Evolutionary conservation across 306 rosid species (phyloP), one percentile per base, ranked within the genome.

Genomic region (Spatholobus suberectus): DNA sequence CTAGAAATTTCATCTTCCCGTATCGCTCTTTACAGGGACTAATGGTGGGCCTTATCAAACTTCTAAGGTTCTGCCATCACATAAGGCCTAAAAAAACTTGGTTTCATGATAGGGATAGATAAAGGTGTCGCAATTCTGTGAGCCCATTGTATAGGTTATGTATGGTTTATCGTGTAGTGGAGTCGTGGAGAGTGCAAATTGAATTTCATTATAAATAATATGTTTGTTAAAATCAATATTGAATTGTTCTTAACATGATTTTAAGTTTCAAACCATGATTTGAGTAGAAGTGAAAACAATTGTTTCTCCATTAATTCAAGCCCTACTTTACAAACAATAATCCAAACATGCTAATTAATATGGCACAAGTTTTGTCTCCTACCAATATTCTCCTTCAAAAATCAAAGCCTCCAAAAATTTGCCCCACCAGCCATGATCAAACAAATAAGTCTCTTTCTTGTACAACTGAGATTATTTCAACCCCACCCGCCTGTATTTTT

Each of bases 401-500:
- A 58, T 58, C 3, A 58, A 58, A 58, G 29, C 35, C 44, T 71
- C 73, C 80, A 74, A 77, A 38, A 35, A 4, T 18, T 23, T 44
- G 49, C 26, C 83, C 83, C 83, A 75, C 78, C 14, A 3, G 38
- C 76, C 47, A 47, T 66, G 70, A 76, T 35, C 41, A 76, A 70
- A 44, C 85, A 75, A 61, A 58, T 11, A 14, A 23, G 73, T 79
- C 84, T 52, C 86, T 78, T 82, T 72, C 76, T 35, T 29, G 12
- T 49, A 15, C 82, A 26, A 68, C 43, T 18, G 27, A 65, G 40
- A 68, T 26, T 29, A 51, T 76, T 61, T 76, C 70, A 37, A 69
- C 47, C 29, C 62, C 61, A 83, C 38, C 51, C 73, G 66, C 47
- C 57, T 5, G 2, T 67, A 35, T 10, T 38, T 37, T 29, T 35